A percentile compares a stretch with the other conserved stretches of the same genome.
These are phyloP conservation scores for Centrapalus pauciflorus DNA, from an alignment of 129 eudicot species.

Conservation along the genomic window DNA sequence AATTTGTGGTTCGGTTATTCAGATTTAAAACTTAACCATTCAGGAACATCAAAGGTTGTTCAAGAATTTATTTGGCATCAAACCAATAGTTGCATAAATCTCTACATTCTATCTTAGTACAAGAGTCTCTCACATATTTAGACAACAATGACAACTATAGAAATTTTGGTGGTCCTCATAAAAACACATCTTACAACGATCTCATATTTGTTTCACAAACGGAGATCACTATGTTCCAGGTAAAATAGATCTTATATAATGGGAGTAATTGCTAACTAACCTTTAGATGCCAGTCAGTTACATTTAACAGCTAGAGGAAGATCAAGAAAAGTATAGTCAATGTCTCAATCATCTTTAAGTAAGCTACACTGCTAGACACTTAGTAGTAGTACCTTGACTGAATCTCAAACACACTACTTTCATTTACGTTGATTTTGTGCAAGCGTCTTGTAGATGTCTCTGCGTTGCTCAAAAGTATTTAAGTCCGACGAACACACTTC, in stretches of 20 bases:
- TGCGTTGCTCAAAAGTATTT: conserved; percentile 45
- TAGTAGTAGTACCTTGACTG: too few species aligned
- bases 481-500: conserved; percentile 35
- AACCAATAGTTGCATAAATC: too few species aligned
- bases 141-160: not conserved
- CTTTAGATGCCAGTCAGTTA: not conserved
- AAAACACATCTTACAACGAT: not conserved
- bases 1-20: not conserved
- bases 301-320: not conserved
- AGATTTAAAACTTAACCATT: not conserved
- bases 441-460: conserved; percentile 35
- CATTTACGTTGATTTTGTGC: conserved; percentile 24
- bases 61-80: not conserved
- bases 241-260: too few species aligned
- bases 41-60: not conserved
- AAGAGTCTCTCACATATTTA: not conserved
- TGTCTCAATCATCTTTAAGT: not conserved
- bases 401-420: not conserved
- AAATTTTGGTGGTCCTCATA: not conserved
- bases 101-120: not conserved
- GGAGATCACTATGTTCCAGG: not conserved
- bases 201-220: not conserved
- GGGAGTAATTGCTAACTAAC: not conserved
- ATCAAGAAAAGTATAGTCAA: not conserved
- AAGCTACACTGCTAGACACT: not conserved